Evolutionary conservation across 2,329 filamentous ascomycete genomes (phyloP).

Genomic region (Talaromyces amestolkiae): DNA sequence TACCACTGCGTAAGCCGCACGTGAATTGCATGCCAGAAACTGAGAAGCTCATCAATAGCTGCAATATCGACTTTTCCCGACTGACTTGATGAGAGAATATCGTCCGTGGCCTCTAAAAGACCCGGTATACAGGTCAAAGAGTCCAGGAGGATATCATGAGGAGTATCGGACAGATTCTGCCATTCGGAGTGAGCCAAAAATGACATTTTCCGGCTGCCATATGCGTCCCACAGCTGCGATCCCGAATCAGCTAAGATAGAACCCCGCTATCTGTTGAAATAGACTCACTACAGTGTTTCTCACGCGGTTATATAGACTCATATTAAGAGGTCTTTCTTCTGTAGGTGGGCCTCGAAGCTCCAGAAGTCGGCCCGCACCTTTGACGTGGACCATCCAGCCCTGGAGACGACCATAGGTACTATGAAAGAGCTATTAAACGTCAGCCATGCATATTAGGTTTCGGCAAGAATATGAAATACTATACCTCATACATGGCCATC

Average conservation of each 20-base stretch:
- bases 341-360: slow-evolving; percentile 17
- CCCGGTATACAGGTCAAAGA: slow-evolving; percentile 12
- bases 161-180: slow-evolving; percentile 15
- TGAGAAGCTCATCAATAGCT: slow-evolving; percentile 9
- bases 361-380: slow-evolving; percentile 16
- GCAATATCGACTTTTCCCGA: neutral
- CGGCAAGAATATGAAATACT: neutral
- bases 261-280: neutral
- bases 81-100: neutral
- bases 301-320: slow-evolving; percentile 18
- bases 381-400: slow-evolving; percentile 19
- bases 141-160: slow-evolving; percentile 18
- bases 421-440: slow-evolving; percentile 13
- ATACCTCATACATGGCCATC: slow-evolving; percentile 20
- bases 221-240: slow-evolving; percentile 18
- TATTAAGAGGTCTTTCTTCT: slow-evolving; percentile 6
- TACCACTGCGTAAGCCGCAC: slow-evolving; percentile 16
- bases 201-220: slow-evolving; percentile 11
- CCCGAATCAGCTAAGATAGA: neutral
- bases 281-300: slow-evolving; percentile 17
- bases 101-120: slow-evolving; percentile 9
- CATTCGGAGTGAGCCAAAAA: slow-evolving; percentile 16
- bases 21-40: slow-evolving; percentile 14
- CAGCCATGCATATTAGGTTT: neutral
- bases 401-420: slow-evolving; percentile 16